phyloP scores from a whole-genome alignment of 1,284 basidiomycete species.

The Rhodotorula sp. region DNA sequence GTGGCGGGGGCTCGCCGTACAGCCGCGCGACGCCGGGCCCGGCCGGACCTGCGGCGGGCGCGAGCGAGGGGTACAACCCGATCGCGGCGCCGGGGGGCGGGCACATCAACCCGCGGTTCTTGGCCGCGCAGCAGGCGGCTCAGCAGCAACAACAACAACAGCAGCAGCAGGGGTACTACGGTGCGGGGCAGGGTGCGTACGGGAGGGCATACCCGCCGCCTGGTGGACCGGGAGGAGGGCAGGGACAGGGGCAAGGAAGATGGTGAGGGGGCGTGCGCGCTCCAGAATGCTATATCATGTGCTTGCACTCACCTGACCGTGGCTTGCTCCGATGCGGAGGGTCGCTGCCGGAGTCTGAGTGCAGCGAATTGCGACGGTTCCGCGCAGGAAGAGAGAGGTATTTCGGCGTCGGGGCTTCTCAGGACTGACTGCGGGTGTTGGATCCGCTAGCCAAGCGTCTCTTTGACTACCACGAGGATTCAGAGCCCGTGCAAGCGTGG shows the following conservation, averaged over 20 bases:
- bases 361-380: too few relatives aligned
- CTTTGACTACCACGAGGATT: too few relatives aligned
- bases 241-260: constrained; percentile 2
- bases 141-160: constrained; percentile 14
- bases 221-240: not conserved
- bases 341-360: too few relatives aligned
- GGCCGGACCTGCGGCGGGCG: not conserved
- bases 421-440: too few relatives aligned
- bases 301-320: too few relatives aligned
- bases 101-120: constrained; percentile 40
- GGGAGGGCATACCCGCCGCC: not conserved
- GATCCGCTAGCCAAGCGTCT: too few relatives aligned
- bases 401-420: too few relatives aligned
- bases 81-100: constrained; percentile 17
- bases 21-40: not conserved
- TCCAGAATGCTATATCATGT: too few relatives aligned
- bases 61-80: constrained; percentile 8
- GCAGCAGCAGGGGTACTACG: constrained; percentile 8
- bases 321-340: too few relatives aligned
- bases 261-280: not conserved
- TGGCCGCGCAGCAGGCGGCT: constrained; percentile 9
- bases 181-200: not conserved
- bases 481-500: too few relatives aligned
- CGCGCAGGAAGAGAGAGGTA: too few relatives aligned
- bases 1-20: not conserved